A percentile compares a stretch with the other conserved stretches of the same genome.
phyloP scores from a whole-genome alignment of 805 yeast species.

The Isabelozyma pseudorhagii region DNA sequence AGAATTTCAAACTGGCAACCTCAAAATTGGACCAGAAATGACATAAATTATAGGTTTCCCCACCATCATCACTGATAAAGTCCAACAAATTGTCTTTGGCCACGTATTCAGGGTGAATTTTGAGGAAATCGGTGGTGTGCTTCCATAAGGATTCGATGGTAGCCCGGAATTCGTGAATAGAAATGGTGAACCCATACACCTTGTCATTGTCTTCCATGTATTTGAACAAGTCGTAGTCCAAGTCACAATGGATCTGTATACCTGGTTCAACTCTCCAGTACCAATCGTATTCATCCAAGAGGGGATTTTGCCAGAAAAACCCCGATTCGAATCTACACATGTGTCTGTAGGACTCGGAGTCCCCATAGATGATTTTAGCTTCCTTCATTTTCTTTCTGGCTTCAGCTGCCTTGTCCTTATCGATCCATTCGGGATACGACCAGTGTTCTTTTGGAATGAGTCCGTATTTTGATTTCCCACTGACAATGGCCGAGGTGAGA shows the following conservation, averaged over 20 bases:
- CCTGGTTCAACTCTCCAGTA: slow-evolving; percentile 95
- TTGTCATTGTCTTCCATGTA: slow-evolving; percentile 71
- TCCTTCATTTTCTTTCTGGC: slow-evolving; percentile 56
- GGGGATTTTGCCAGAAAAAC: slow-evolving; percentile 74
- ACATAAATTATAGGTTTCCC: slow-evolving; percentile 70
- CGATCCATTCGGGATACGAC: slow-evolving; percentile 82
- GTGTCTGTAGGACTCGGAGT: slow-evolving; percentile 70
- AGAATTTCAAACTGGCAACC: slow-evolving; percentile 66
- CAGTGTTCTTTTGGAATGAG: slow-evolving; percentile 78
- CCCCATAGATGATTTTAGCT: slow-evolving; percentile 63
- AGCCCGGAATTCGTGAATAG: slow-evolving; percentile 75
- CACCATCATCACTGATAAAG: slow-evolving; percentile 66
- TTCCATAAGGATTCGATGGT: slow-evolving; percentile 87
- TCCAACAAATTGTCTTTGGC: slow-evolving; percentile 63
- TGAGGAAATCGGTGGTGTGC: slow-evolving; percentile 61
- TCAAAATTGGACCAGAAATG: slow-evolving; percentile 92
- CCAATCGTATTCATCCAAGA: slow-evolving; percentile 72
- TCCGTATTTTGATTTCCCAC: slow-evolving; percentile 78
- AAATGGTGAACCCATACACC: slow-evolving; percentile 81
- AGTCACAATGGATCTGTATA: slow-evolving; percentile 73
- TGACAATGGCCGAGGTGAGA: slow-evolving; percentile 60
- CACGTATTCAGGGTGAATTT: slow-evolving; percentile 53
- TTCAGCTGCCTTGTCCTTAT: slow-evolving; percentile 62
- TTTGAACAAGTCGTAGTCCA: slow-evolving; percentile 81
- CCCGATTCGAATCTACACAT: slow-evolving; percentile 92